Base-by-base conservation (phyloP, 2,329 filamentous ascomycete species). In the Paecilomyces sp. region DNA sequence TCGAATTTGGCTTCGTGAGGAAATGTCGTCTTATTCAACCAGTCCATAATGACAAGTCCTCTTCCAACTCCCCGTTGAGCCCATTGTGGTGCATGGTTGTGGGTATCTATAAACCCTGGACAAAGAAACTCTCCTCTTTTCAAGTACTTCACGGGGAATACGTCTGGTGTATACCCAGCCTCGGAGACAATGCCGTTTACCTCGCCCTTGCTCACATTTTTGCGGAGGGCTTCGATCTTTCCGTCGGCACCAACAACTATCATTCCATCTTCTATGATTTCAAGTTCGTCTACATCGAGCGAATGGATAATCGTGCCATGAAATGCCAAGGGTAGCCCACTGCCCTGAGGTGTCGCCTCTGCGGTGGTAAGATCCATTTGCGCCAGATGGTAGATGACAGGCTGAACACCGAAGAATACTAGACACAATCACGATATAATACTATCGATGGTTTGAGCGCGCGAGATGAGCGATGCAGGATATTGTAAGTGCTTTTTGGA, bases 81-180 rank as follows among this genome's bases (percentile, higher is more conserved):
- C 75, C 77, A 82, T 70, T 82, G 80, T 2, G 86, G 86, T 0
- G 87, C 86, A 66, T 89, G 87, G 61, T 87, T 87, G 70, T 89
- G 87, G 1, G 85, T 88, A 73, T 89, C 86, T 57, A 89, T 75
- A 61, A 75, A 74, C 13, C 70, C 71, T 0, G 72, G 73, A 55
- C 68, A 66, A 22, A 75, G 58, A 55, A 75, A 74, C 31, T 74
- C 62, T 11, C 67, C 66, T 3, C 66, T 62, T 1, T 60, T 57
- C 2, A 76, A 67, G 56, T 65, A 61, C 57, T 68, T 71, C 22
- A 74, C 57, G 1, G 68, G 62, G 33, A 70, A 68, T 2, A 66
- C 63, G 13, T 67, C 62, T 3, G 66, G 67, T 2, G 68, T 63
- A 51, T 70, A 67, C 34, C 69, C 65, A 24, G 68, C 61, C 18